Evolutionary conservation across 2,329 filamentous ascomycete genomes (phyloP).

Genomic region (Verticillium isaacii): DNA sequence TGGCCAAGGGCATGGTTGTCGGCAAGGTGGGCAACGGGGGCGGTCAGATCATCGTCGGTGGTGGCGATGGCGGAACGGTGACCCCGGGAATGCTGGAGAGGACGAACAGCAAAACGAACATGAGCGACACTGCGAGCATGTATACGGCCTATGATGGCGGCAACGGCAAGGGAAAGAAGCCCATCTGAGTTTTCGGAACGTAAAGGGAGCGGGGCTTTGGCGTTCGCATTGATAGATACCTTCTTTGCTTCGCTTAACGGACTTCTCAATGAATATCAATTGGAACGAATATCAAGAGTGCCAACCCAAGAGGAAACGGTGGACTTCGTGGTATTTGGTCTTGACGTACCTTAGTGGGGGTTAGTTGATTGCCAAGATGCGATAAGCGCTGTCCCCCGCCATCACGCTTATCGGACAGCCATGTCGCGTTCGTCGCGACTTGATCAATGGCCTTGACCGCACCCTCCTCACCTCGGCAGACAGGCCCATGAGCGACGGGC

Average conservation of each 20-base stretch:
- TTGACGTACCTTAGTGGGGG: not conserved
- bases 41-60: conserved; percentile 68
- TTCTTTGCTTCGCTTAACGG: not conserved
- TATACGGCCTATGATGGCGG: conserved; percentile 19
- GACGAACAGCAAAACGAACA: conserved; percentile 13
- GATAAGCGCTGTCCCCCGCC: not conserved
- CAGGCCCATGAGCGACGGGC: not conserved
- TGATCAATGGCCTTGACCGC: not conserved
- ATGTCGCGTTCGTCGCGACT: not conserved
- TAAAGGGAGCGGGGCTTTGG: not conserved
- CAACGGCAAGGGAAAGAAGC: conserved; percentile 23
- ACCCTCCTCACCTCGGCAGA: not conserved
- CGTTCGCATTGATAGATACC: not conserved
- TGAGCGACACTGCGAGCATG: conserved; percentile 21
- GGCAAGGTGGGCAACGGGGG: conserved; percentile 72
- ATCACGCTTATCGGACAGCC: not conserved
- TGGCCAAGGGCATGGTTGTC: conserved; percentile 94
- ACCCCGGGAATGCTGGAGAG: conserved; percentile 15
- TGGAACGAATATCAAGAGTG: not conserved
- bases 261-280: not conserved
- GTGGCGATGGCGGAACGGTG: conserved; percentile 38
- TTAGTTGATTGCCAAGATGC: not conserved
- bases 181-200: conserved; percentile 3
- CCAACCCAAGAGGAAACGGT: too few species aligned
- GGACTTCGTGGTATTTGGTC: too few species aligned